Evolutionary conservation across 2,329 filamentous ascomycete species (phyloP), one percentile per base, ranked within the genome.

Genomic region (Colletotrichum camelliae): DNA sequence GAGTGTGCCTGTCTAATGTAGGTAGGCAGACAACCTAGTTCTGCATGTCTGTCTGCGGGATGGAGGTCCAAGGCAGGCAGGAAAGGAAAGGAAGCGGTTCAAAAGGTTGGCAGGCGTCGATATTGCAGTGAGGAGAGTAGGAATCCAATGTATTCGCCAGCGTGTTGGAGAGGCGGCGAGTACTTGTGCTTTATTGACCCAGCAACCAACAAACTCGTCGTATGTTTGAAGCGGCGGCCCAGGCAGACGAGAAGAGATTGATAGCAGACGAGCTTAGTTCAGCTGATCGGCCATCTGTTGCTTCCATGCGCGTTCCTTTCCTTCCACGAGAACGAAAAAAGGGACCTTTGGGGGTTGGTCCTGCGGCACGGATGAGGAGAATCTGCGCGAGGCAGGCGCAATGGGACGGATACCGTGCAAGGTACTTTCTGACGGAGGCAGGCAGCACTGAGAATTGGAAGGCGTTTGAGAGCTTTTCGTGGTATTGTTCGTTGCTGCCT

Each of bases 291-390:
- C 57, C 33, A 5, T 24, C 8, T 60, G 33, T 18, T 61, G 33
- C 67, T 70, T 70, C 55, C 55, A 48, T 48, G 55, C 67, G 55
- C 57, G 27, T 70, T 70, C 67, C 33, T 43, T 70, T 60, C 57
- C 33, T 70, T 60, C 52, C 24, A 31, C 18, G 55, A 68, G 15
- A 27, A 68, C 29, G 29, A 68, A 31, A 58, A 68, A 68, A 68
- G 39, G 52, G 52, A 37, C 37, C 52, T 33, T 55, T 68, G 37
- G 33, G 43, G 29, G 52, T 37, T 21, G 52, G 33, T 13, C 18
- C 31, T 68, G 66, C 66, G 66, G 66, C 66, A 68, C 65, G 52
- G 35, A 70, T 31, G 67, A 70, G 55, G 55, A 70, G 67, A 70
- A 70, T 24, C n/a, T 31, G 57, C 35, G 57, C 67, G 55, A 70